These are phyloP conservation scores for Penicillium pulvis DNA, from an alignment of 495 filamentous ascomycete genomes.

Conservation along the genomic window DNA sequence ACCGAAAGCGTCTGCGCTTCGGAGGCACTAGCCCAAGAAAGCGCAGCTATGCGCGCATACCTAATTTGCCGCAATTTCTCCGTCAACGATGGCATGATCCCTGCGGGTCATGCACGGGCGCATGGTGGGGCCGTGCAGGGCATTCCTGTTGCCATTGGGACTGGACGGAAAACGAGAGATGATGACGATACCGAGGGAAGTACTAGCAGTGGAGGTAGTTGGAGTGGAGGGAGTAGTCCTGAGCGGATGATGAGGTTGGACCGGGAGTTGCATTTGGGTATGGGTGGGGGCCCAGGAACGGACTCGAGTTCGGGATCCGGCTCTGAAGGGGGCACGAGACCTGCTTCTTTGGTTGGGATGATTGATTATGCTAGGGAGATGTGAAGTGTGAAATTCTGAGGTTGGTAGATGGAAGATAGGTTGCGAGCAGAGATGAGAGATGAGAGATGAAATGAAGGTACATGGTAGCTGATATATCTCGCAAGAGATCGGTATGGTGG, in stretches of 20 bases:
- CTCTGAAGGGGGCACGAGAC: background rate
- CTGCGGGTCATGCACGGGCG: slow-evolving; percentile 69
- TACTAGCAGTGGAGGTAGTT: slow-evolving; percentile 47
- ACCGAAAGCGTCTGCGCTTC: slow-evolving; percentile 83
- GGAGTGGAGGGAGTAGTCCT: slow-evolving; percentile 60
- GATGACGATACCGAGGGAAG: slow-evolving; percentile 50
- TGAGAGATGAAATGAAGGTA: background rate
- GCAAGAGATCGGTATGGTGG: slow-evolving; percentile 2
- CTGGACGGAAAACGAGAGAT: slow-evolving; percentile 49
- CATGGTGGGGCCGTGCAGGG: slow-evolving; percentile 81
- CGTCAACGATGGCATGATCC: slow-evolving; percentile 92
- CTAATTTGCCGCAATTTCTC: slow-evolving; percentile 99
- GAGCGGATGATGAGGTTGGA: slow-evolving; percentile 39
- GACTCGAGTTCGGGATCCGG: background rate
- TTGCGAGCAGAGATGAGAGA: background rate
- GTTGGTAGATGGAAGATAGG: background rate
- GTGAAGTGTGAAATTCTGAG: background rate
- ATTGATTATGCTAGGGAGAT: slow-evolving; percentile 1
- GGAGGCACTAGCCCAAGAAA: slow-evolving; percentile 83
- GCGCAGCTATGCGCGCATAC: slow-evolving; percentile 94
- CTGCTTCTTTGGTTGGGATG: slow-evolving; percentile 4
- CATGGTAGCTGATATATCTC: background rate
- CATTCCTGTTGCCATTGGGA: slow-evolving; percentile 73
- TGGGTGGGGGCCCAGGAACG: slow-evolving; percentile 7
- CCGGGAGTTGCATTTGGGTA: background rate